phyloP scores from a whole-genome alignment of 805 yeast species.

The Debaryomyces maramus region DNA sequence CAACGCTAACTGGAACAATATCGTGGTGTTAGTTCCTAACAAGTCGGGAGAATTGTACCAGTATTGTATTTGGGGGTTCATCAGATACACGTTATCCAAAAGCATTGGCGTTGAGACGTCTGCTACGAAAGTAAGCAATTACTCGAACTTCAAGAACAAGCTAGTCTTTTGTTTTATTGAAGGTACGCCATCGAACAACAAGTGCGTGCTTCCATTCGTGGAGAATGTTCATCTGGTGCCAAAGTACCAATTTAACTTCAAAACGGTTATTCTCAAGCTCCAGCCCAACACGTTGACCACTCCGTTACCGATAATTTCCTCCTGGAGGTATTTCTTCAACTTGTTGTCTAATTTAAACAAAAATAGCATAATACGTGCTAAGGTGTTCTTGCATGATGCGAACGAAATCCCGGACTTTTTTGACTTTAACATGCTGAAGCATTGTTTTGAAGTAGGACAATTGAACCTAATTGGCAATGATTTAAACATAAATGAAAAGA shows the following conservation, averaged over 20 bases:
- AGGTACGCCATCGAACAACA: conserved; percentile 85
- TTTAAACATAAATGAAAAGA: conserved; percentile 30
- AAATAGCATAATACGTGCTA: conserved; percentile 23
- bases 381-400: conserved; percentile 23
- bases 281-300: conserved; percentile 38
- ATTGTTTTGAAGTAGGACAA: conserved; percentile 33
- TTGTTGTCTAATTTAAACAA: conserved; percentile 22
- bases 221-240: conserved; percentile 17
- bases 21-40: conserved; percentile 42
- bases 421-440: conserved; percentile 15
- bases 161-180: conserved; percentile 63
- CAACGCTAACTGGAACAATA: conserved; percentile 20
- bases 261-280: conserved; percentile 38
- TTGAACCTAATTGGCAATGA: conserved; percentile 29
- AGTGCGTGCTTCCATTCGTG: conserved; percentile 63
- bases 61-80: conserved; percentile 27
- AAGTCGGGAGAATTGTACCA: conserved; percentile 28
- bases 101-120: conserved; percentile 8
- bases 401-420: conserved; percentile 13
- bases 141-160: conserved; percentile 34
- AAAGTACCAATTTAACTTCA: conserved; percentile 21
- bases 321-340: conserved; percentile 20
- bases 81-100: conserved; percentile 21
- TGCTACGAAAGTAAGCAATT: conserved; percentile 15
- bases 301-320: conserved; percentile 32